Base-by-base conservation (phyloP, 2,329 filamentous ascomycete species). In the Juglanconis oblonga region DNA sequence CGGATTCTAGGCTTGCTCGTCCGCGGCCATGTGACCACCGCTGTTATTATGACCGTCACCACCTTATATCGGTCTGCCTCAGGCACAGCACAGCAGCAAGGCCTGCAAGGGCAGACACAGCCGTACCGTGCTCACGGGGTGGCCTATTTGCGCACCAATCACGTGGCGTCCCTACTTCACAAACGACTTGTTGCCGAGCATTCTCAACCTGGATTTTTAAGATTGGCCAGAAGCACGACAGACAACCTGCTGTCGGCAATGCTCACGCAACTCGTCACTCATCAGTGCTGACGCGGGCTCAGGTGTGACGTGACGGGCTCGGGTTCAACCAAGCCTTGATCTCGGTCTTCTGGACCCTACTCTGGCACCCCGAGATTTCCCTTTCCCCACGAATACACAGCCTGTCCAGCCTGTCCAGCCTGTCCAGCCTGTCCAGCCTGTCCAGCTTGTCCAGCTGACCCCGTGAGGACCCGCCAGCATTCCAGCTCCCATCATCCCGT, bases 71-170 rank as follows among this genome's bases (percentile, higher is more conserved):
- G 14, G 50, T 17, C 35, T 52, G 32, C 31, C 36, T 42, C 9
- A 42, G 17, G 10, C 29, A 36, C 14, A 13, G 13, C 47, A 50
- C 17, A n/a, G 13, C 47, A 35, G 36, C 36, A 40, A 13, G 36
- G 36, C 36, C 13, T 7, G 36, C 33, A 32, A 51, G 14, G 36
- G 24, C n/a, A 38, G 29, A 24, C n/a, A 51, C 49, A 33, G 49
- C n/a, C 29, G 49, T 38, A 33, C 38, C 51, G 17, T n/a, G 8
- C 36, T n/a, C 36, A n/a, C 38, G 49, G 49, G 36, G 11, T 24
- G 49, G 49, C 13, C 24, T n/a, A 53, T 33, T 53, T 32, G 56
- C 56, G 56, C 56, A 53, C 56, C 49, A 58, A 58, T 53, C 50
- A 52, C 24, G 7, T 36, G n/a, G n/a, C 44, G 6, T 29, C n/a